Evolutionary conservation across 495 filamentous ascomycete genomes (phyloP).

Genomic region (Hyaloscypha bicolor): DNA sequence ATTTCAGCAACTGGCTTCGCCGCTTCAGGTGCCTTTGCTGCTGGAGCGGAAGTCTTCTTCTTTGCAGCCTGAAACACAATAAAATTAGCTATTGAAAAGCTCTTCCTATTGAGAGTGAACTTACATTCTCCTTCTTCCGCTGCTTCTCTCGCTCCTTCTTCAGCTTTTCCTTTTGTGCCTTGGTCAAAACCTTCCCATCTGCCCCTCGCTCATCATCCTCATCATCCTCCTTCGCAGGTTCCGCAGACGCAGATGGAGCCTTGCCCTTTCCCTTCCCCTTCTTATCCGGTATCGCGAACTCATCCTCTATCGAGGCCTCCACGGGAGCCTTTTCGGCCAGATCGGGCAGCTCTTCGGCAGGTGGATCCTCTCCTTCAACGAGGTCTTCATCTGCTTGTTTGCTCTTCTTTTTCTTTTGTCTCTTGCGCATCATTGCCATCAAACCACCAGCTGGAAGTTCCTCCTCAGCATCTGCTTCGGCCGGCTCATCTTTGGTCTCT

Average conservation of each 20-base stretch:
- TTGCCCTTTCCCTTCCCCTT: conserved; percentile 71
- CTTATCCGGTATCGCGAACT: conserved; percentile 84
- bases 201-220: conserved; percentile 60
- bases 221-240: conserved; percentile 47
- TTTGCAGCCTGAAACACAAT: conserved; percentile 57
- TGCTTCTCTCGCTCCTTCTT: conserved; percentile 97
- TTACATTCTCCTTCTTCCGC: conserved; percentile 86
- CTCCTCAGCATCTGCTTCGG: conserved; percentile 48
- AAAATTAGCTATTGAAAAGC: conserved; percentile 19
- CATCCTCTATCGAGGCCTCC: conserved; percentile 84
- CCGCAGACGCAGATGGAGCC: conserved; percentile 57
- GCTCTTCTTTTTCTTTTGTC: conserved; percentile 88
- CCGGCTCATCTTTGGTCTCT: conserved; percentile 47
- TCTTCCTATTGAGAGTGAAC: conserved; percentile 23
- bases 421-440: conserved; percentile 86
- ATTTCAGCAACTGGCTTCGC: conserved; percentile 43
- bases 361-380: conserved; percentile 69
- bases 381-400: conserved; percentile 80
- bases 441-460: conserved; percentile 64
- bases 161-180: conserved; percentile 94
- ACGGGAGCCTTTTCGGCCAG: conserved; percentile 73
- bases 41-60: conserved; percentile 61
- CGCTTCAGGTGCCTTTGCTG: conserved; percentile 52
- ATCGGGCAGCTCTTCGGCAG: conserved; percentile 47
- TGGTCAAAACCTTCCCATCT: conserved; percentile 74